Evolutionary conservation across 352 stramenopile genomes (phyloP).

Genomic region (Globisporangium abappressorium): DNA sequence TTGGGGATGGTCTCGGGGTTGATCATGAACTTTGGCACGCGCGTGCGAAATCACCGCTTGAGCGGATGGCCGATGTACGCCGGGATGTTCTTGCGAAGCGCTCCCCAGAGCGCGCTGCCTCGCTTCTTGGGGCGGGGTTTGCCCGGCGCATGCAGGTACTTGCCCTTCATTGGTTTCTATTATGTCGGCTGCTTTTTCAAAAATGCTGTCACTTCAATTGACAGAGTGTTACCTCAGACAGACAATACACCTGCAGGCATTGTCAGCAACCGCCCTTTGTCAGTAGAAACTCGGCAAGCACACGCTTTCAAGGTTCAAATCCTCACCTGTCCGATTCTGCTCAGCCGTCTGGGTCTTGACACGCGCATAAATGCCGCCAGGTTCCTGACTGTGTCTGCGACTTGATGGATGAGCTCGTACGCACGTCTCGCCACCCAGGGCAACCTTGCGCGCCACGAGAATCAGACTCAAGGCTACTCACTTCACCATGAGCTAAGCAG

Average conservation of each 20-base stretch:
- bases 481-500: constrained; percentile 10
- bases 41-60: constrained; percentile 31
- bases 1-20: constrained; percentile 58
- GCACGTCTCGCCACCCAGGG: not conserved
- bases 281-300: not conserved
- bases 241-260: not conserved
- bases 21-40: constrained; percentile 51
- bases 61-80: constrained; percentile 32
- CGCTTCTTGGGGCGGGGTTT: constrained; percentile 22
- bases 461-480: not conserved
- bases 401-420: not conserved
- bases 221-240: not conserved
- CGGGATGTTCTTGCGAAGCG: constrained; percentile 54
- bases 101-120: constrained; percentile 42
- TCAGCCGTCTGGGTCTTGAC: constrained; percentile 4
- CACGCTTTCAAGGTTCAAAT: no score
- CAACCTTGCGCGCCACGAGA: not conserved
- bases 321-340: not conserved
- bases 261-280: not conserved
- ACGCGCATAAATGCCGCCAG: not conserved
- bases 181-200: not conserved
- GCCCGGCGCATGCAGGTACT: not conserved
- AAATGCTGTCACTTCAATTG: not conserved
- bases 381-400: not conserved
- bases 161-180: constrained; percentile 8